Conservation (phyloP, 2,329 filamentous ascomycete species). For the Trichophyton schoenleinii region DNA sequence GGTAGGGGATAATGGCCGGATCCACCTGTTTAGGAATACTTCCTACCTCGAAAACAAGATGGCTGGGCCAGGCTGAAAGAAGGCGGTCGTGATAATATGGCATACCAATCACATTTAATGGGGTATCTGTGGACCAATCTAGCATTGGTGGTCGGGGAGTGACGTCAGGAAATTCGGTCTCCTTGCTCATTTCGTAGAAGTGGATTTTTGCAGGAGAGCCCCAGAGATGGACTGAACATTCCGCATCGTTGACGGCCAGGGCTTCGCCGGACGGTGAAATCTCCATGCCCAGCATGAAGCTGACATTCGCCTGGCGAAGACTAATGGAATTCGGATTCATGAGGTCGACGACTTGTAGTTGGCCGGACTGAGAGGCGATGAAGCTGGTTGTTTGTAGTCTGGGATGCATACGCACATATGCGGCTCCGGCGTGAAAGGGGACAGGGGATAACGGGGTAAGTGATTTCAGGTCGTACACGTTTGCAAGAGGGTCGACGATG, state of each 20-base stretch:
- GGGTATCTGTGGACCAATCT: conserved; percentile 62
- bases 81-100: conserved; percentile 84
- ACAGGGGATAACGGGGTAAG: conserved; percentile 79
- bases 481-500: conserved; percentile 83
- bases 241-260: conserved; percentile 65
- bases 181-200: conserved; percentile 69
- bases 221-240: conserved; percentile 73
- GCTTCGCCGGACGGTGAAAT: conserved; percentile 81
- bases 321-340: conserved; percentile 86
- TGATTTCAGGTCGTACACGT: conserved; percentile 91
- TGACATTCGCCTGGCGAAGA: conserved; percentile 68
- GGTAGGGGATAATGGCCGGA: conserved; percentile 51
- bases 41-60: conserved; percentile 72
- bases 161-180: conserved; percentile 63
- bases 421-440: conserved; percentile 80
- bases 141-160: conserved; percentile 49
- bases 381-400: conserved; percentile 91
- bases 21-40: conserved; percentile 69
- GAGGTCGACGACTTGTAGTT: conserved; percentile 90
- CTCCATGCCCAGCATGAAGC: conserved; percentile 67
- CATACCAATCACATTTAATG: conserved; percentile 75
- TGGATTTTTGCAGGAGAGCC: conserved; percentile 74
- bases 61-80: conserved; percentile 78
- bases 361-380: conserved; percentile 79
- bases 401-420: conserved; percentile 92